Percentiles rank a stretch among this genome's conserved stretches.
phyloP scores from a whole-genome alignment of 345 rosid species.

The Rhizophora apiculata region DNA sequence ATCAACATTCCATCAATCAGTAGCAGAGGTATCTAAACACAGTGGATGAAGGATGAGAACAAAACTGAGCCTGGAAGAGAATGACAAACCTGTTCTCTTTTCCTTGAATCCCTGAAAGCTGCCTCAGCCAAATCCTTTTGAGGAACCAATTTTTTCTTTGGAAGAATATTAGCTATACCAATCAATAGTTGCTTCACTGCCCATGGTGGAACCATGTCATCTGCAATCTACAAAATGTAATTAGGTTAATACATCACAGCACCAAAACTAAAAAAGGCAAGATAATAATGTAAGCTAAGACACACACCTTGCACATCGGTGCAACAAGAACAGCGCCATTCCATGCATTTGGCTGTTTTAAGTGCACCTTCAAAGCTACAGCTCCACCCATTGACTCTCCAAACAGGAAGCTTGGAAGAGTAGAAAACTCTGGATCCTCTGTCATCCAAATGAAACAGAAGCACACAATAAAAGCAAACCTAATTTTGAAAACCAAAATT shows the following conservation, averaged over 20 bases:
- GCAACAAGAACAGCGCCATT: slow-evolving; percentile 86
- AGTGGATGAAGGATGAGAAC: not conserved
- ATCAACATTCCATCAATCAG: not conserved
- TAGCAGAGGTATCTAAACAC: not conserved
- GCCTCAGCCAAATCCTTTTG: slow-evolving; percentile 81
- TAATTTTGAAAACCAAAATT: not conserved
- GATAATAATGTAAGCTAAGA: slow-evolving; percentile 16
- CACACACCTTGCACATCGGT: slow-evolving; percentile 93
- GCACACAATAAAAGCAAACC: slow-evolving; percentile 10
- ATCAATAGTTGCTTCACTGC: slow-evolving; percentile 57
- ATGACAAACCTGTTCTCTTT: slow-evolving; percentile 53
- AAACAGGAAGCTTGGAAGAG: slow-evolving; percentile 77
- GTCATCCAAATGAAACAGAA: slow-evolving; percentile 27
- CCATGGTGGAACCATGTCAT: slow-evolving; percentile 72
- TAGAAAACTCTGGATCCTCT: slow-evolving; percentile 53
- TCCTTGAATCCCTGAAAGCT: slow-evolving; percentile 58
- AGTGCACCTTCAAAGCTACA: slow-evolving; percentile 77
- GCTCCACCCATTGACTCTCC: slow-evolving; percentile 99
- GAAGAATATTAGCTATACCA: slow-evolving; percentile 66
- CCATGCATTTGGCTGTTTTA: slow-evolving; percentile 84
- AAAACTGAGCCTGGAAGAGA: not conserved
- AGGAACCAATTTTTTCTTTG: slow-evolving; percentile 81
- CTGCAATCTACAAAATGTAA: slow-evolving; percentile 60
- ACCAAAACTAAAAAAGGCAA: not conserved
- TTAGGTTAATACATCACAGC: not conserved